phyloP scores from a whole-genome alignment of 2,329 filamentous ascomycete species.

The Trichoderma asperellum region DNA sequence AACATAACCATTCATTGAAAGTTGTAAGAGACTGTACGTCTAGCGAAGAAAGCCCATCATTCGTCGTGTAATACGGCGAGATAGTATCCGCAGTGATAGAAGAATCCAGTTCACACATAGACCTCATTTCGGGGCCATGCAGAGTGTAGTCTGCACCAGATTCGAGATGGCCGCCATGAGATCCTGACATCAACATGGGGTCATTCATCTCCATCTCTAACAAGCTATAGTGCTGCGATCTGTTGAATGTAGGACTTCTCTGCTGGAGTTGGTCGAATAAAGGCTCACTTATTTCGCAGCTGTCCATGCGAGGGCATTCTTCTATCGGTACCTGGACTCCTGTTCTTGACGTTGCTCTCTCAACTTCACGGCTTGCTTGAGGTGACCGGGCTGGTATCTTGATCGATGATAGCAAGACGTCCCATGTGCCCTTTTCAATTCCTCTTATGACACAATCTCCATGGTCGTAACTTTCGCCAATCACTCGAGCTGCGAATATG shows the following conservation, averaged over 20 bases:
- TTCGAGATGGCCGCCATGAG: not conserved
- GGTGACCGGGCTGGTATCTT: constrained; percentile 26
- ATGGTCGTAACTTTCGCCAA: not conserved
- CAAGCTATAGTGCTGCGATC: not conserved
- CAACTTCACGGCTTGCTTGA: not conserved
- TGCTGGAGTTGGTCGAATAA: not conserved
- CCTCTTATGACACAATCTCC: constrained; percentile 19
- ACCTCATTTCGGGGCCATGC: not conserved
- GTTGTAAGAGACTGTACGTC: constrained; percentile 30
- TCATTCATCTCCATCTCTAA: not conserved
- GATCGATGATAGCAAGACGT: constrained; percentile 34
- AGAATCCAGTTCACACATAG: not conserved
- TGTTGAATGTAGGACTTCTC: too few species aligned
- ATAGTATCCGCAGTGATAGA: not conserved
- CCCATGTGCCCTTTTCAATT: constrained; percentile 35
- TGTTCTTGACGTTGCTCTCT: not conserved
- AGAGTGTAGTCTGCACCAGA: not conserved
- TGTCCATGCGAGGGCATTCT: too few species aligned
- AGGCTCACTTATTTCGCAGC: not conserved
- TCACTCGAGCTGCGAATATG: not conserved
- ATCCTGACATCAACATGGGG: not conserved
- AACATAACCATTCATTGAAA: constrained; percentile 33
- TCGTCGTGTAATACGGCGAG: not conserved
- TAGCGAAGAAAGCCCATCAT: not conserved
- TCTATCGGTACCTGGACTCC: not conserved